These are phyloP conservation scores for Penicillium sclerotigenum DNA, from an alignment of 2,329 filamentous ascomycete species.

Conservation along the genomic window DNA sequence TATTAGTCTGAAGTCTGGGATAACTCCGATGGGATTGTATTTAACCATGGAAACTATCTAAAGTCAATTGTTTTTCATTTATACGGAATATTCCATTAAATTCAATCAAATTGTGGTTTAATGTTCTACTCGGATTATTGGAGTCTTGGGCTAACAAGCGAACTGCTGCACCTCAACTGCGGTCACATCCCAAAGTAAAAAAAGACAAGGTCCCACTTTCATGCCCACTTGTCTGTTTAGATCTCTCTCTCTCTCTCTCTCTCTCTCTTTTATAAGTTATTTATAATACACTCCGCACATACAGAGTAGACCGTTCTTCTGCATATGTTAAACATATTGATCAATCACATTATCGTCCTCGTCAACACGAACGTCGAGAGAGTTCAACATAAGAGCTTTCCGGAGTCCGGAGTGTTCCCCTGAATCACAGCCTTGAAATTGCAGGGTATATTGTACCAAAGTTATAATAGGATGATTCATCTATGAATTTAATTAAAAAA, in stretches of 20 bases:
- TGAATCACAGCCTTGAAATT: not conserved
- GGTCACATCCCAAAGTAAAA: not conserved
- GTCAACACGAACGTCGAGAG: not conserved
- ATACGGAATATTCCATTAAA: too few relatives aligned
- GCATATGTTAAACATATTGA: conserved; percentile 12
- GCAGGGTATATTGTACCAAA: not conserved
- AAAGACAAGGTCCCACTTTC: not conserved
- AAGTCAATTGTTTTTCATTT: too few relatives aligned
- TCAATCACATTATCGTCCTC: conserved; percentile 15
- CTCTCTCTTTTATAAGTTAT: not conserved
- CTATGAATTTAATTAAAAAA: not conserved
- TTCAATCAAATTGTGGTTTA: too few relatives aligned
- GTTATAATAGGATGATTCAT: too few relatives aligned
- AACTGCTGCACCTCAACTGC: not conserved
- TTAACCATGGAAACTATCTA: not conserved
- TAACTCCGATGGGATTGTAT: not conserved
- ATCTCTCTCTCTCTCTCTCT: not conserved
- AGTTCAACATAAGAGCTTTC: not conserved
- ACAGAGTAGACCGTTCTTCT: conserved; percentile 3
- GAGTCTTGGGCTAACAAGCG: not conserved
- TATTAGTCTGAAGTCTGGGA: not conserved
- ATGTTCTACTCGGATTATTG: not conserved
- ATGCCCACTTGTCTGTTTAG: not conserved
- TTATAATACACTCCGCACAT: not conserved
- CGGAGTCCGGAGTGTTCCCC: not conserved